Base-by-base conservation (phyloP, 169 alveolate species). In the Hammondia hammondi region DNA sequence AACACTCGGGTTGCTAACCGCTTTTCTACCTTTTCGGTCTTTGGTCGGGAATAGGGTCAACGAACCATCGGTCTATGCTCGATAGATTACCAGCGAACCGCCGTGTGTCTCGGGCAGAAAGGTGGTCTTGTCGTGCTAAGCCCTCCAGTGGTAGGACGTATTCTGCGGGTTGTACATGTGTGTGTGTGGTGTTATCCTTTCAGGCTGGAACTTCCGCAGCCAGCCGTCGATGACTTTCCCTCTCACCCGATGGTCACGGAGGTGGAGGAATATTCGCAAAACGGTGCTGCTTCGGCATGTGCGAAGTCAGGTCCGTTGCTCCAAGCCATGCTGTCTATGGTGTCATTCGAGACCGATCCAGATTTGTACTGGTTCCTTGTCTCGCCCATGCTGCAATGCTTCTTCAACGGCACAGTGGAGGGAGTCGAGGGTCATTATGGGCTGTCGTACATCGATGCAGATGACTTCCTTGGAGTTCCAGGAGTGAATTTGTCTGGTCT, bases 271-370 rank as follows among this genome's bases (percentile, higher is more conserved):
- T 52, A 52, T 4, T 10, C 61, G 24, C 61, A 52, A 7, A 14
- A 52, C 61, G 19, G 61, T 14, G 19, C 3, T 52, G 61, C 10
- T 52, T 7, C 24, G 19, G 10, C 61, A 7, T 7, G 61, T 14
- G 61, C 61, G 35, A 67, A 67, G 77, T 67, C 77, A 27, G 77
- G 77, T 67, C 77, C 77, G 77, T 67, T 67, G 77, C 77, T 67
- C 77, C 77, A 21, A 21, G 77, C 77, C 0, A 4, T 67, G 77
- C 77, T 17, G 27, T 67, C 77, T 17, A 17, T 67, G 35, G 77
- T 67, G 77, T 67, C 77, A 17, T 67, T 67, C 77, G 77, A 67
- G 77, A 67, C 27, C 2, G 77, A 67, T 27, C 32, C 77, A 21
- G 77, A 67, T 27, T 67, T 17, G 21, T 67, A 67, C 77, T 67